These are phyloP conservation scores for Chenopodium berlandieri DNA, from an alignment of 148 eudicot species.

Conservation along the genomic window DNA sequence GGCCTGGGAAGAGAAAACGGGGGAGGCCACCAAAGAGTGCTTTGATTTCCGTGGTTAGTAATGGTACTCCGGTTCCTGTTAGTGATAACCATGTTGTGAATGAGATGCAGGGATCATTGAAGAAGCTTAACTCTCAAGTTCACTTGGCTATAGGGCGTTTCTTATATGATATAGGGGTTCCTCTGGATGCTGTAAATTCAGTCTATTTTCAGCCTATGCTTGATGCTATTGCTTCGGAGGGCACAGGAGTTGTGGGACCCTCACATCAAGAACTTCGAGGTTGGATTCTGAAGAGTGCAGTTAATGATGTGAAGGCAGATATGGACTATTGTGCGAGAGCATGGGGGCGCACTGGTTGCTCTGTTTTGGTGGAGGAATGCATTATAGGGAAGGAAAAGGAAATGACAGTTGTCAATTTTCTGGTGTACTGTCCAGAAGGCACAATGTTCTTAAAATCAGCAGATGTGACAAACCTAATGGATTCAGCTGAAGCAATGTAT, in stretches of 20 bases:
- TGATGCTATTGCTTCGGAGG: slow-evolving; percentile 83
- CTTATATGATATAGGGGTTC: slow-evolving; percentile 73
- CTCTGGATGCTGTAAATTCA: slow-evolving; percentile 73
- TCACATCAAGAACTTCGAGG: slow-evolving; percentile 77
- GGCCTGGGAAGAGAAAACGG: slow-evolving; percentile 52
- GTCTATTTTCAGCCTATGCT: slow-evolving; percentile 87
- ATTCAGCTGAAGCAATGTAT: slow-evolving; percentile 50
- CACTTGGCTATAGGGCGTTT: slow-evolving; percentile 76
- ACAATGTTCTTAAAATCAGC: slow-evolving; percentile 69
- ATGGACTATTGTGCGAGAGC: slow-evolving; percentile 53
- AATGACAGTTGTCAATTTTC: slow-evolving; percentile 48
- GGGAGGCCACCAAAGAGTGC: slow-evolving; percentile 59
- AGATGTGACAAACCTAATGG: slow-evolving; percentile 55
- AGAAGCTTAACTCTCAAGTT: slow-evolving; percentile 44
- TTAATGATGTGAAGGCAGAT: slow-evolving; percentile 68
- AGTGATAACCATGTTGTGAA: slow-evolving; percentile 9
- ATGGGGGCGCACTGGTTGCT: slow-evolving; percentile 77
- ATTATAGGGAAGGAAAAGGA: slow-evolving; percentile 61
- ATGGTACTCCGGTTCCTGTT: slow-evolving; percentile 12
- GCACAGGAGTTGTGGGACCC: slow-evolving; percentile 54
- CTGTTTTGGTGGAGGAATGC: slow-evolving; percentile 74
- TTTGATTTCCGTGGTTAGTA: slow-evolving; percentile 24
- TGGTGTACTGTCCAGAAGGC: slow-evolving; percentile 72
- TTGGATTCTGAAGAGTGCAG: slow-evolving; percentile 64
- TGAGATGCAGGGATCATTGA: slow-evolving; percentile 27